Percentiles rank a stretch among this genome's conserved stretches.
Evolutionary conservation across 2,329 filamentous ascomycete species (phyloP).

Genomic region (Pseudogymnoascus sp.): DNA sequence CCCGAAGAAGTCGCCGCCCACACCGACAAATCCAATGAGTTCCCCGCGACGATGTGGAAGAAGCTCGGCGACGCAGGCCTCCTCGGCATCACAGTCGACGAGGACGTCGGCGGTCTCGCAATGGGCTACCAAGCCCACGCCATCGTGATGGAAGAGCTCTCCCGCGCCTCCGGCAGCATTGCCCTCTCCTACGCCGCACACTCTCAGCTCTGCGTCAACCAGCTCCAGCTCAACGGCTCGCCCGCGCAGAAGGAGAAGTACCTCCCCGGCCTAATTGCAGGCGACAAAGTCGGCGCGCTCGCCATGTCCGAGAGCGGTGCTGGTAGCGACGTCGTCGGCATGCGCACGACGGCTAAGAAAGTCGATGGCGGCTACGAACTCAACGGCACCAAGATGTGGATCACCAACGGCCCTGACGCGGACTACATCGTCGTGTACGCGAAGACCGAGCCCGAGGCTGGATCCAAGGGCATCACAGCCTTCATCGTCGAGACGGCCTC

Average conservation of each 20-base stretch:
- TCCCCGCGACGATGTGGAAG: slow-evolving; percentile 85
- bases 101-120: slow-evolving; percentile 78
- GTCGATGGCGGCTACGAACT: slow-evolving; percentile 80
- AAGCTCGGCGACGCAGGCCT: slow-evolving; percentile 89
- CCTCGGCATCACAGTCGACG: slow-evolving; percentile 86
- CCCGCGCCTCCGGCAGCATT: slow-evolving; percentile 73
- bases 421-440: slow-evolving; percentile 92
- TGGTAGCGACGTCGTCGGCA: slow-evolving; percentile 89
- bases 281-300: slow-evolving; percentile 74
- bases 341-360: slow-evolving; percentile 76
- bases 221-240: slow-evolving; percentile 82
- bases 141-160: slow-evolving; percentile 90
- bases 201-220: slow-evolving; percentile 93
- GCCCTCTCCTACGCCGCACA: slow-evolving; percentile 92
- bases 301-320: slow-evolving; percentile 93
- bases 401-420: slow-evolving; percentile 96
- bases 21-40: slow-evolving; percentile 82
- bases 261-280: slow-evolving; percentile 73
- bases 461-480: slow-evolving; percentile 85
- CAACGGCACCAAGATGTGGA: slow-evolving; percentile 98
- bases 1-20: slow-evolving; percentile 69
- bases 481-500: slow-evolving; percentile 70
- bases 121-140: slow-evolving; percentile 98
- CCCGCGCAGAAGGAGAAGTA: slow-evolving; percentile 70
- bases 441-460: slow-evolving; percentile 76